A percentile compares a stretch with the other conserved stretches of the same genome.
phyloP scores from a whole-genome alignment of 2,329 filamentous ascomycete species.

The Huntiella omanensis region DNA sequence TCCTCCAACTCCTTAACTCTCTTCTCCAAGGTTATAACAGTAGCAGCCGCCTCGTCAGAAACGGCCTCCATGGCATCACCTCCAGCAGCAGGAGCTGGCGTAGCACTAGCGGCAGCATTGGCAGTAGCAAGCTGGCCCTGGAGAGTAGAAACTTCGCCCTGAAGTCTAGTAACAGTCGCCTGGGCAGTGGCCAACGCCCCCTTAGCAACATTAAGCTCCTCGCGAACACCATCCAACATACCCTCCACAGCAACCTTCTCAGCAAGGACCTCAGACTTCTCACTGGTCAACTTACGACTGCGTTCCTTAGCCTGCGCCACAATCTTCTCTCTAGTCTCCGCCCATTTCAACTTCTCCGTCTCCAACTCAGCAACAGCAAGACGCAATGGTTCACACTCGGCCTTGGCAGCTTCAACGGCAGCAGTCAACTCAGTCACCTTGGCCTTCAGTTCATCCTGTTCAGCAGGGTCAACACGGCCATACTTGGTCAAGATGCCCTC shows the following conservation, averaged over 20 bases:
- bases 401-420: slow-evolving; percentile 40
- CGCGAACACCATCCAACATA: slow-evolving; percentile 27
- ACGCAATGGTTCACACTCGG: slow-evolving; percentile 31
- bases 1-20: slow-evolving; percentile 24
- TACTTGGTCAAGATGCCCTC: slow-evolving; percentile 94
- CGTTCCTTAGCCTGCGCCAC: slow-evolving; percentile 45
- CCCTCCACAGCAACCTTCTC: slow-evolving; percentile 34
- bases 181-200: slow-evolving; percentile 18
- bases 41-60: slow-evolving; percentile 3
- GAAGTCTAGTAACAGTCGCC: slow-evolving; percentile 20
- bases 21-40: slow-evolving; percentile 1
- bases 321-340: slow-evolving; percentile 31
- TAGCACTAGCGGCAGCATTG: slow-evolving; percentile 16
- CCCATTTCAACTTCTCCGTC: slow-evolving; percentile 35
- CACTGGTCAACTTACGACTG: slow-evolving; percentile 32
- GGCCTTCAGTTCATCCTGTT: slow-evolving; percentile 76
- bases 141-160: slow-evolving; percentile 24
- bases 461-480: slow-evolving; percentile 81
- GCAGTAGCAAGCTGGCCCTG: slow-evolving; percentile 13
- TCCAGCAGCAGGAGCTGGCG: slow-evolving; percentile 12
- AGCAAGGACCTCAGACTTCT: slow-evolving; percentile 32
- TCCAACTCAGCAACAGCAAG: slow-evolving; percentile 36
- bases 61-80: background rate
- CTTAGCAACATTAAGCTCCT: slow-evolving; percentile 35
- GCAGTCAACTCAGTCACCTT: slow-evolving; percentile 47